Evolutionary conservation across 2,329 filamentous ascomycete genomes (phyloP).

Genomic region (Chaetomium sp.): DNA sequence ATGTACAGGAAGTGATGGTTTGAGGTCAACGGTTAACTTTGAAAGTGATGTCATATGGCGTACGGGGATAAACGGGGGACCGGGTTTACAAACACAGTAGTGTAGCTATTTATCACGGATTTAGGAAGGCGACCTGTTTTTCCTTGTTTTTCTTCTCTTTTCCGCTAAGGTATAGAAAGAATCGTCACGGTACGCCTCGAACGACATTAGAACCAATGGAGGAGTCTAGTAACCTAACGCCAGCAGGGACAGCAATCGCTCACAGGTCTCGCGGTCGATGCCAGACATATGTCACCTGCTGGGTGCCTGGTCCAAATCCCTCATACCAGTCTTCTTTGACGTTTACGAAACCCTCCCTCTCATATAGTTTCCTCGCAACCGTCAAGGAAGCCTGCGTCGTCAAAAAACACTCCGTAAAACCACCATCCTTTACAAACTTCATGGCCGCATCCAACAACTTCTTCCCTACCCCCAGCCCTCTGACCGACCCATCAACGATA

Average conservation of each 20-base stretch:
- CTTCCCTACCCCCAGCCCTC: conserved; percentile 24
- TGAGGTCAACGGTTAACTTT: neutral
- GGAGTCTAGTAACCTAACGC: too few relatives aligned
- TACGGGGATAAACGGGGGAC: neutral
- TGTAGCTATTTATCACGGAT: too few relatives aligned
- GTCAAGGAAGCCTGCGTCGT: conserved; percentile 22
- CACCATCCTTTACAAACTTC: conserved; percentile 22
- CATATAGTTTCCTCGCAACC: conserved; percentile 25
- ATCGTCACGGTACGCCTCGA: too few relatives aligned
- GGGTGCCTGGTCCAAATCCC: conserved; percentile 14
- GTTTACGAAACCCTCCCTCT: conserved; percentile 22
- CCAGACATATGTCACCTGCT: conserved; percentile 20
- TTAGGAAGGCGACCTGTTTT: too few relatives aligned
- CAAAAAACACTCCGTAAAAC: conserved; percentile 23
- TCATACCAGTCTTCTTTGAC: conserved; percentile 15
- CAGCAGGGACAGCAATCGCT: neutral
- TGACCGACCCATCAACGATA: conserved; percentile 24
- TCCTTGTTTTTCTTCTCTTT: too few relatives aligned
- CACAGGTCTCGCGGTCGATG: neutral
- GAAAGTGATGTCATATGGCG: neutral
- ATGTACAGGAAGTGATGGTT: neutral
- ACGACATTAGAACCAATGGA: too few relatives aligned
- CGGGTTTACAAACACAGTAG: too few relatives aligned
- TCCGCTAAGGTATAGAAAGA: too few relatives aligned
- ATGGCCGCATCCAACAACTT: conserved; percentile 24